Conservation (phyloP, 352 stramenopile genomes). For the Phytophthora sojae region DNA sequence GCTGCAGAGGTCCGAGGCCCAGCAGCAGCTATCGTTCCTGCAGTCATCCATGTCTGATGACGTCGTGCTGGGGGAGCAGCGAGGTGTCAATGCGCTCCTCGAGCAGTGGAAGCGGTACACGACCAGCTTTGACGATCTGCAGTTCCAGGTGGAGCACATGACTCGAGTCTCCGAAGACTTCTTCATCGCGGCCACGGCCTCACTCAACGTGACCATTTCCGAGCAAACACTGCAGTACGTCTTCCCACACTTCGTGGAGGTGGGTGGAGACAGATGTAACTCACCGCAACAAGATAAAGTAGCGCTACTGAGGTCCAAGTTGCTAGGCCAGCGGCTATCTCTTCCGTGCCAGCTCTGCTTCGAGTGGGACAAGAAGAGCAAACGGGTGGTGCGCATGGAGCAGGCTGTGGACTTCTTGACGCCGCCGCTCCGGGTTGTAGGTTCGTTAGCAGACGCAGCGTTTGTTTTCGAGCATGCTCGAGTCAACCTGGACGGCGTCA, state of each 20-base stretch:
- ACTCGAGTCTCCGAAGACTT: constrained; percentile 13
- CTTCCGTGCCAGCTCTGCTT: constrained; percentile 25
- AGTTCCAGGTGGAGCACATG: constrained; percentile 38
- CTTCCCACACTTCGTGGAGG: constrained; percentile 11
- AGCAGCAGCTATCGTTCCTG: constrained; percentile 41
- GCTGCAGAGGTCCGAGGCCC: constrained; percentile 29
- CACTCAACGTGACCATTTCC: constrained; percentile 22
- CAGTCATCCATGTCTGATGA: constrained; percentile 26
- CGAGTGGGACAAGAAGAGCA: constrained; percentile 24
- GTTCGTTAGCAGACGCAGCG: constrained; percentile 6
- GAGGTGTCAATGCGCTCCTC: constrained; percentile 18
- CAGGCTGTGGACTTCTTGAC: constrained; percentile 21
- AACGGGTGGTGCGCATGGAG: constrained; percentile 22
- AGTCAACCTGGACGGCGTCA: constrained; percentile 9
- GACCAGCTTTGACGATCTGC: constrained; percentile 38
- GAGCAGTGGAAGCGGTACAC: constrained; percentile 40
- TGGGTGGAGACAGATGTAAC: background rate
- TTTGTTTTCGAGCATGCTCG: constrained; percentile 20
- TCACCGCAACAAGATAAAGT: background rate
- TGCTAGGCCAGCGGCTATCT: constrained; percentile 21
- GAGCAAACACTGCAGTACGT: constrained; percentile 21
- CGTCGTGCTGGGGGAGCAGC: constrained; percentile 24
- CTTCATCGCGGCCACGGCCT: constrained; percentile 8
- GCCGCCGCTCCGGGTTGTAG: constrained; percentile 16
- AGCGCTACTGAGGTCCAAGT: constrained; percentile 6